Percentiles rank a stretch among this genome's conserved stretches.
These are phyloP conservation scores for Arachis stenosperma DNA, from an alignment of 306 rosid genomes.

Conservation along the genomic window DNA sequence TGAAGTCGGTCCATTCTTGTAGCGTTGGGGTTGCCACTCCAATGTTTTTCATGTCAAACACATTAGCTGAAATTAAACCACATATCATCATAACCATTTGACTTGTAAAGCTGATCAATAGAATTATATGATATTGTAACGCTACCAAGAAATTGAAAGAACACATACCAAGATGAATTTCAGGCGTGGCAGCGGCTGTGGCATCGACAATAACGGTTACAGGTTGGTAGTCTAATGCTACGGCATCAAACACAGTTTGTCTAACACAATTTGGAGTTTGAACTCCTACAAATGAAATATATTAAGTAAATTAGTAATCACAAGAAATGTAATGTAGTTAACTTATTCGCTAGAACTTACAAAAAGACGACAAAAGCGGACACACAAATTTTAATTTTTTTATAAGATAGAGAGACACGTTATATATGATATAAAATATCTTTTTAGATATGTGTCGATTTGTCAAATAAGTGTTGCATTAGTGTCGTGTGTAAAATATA, in stretches of 20 bases:
- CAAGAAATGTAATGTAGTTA: constrained; percentile 5
- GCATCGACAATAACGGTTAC: constrained; percentile 80
- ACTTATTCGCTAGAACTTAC: too few relatives aligned
- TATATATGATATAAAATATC: too few relatives aligned
- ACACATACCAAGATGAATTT: constrained; percentile 64
- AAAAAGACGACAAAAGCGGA: too few relatives aligned
- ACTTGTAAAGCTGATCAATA: not conserved
- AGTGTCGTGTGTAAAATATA: too few relatives aligned
- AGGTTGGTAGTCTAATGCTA: constrained; percentile 74
- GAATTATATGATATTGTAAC: not conserved
- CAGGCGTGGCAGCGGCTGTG: constrained; percentile 87
- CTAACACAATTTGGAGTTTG: constrained; percentile 97
- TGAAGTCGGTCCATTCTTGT: constrained; percentile 62
- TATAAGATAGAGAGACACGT: too few relatives aligned
- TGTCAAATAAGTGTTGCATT: too few relatives aligned
- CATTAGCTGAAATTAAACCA: constrained; percentile 65
- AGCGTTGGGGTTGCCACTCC: constrained; percentile 71
- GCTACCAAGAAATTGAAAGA: constrained; percentile 23
- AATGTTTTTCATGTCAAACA: constrained; percentile 78
- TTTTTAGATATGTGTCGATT: too few relatives aligned
- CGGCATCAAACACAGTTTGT: constrained; percentile 90
- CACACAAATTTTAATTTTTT: too few relatives aligned
- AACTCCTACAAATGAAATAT: constrained; percentile 59
- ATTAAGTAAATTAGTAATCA: constrained; percentile 27
- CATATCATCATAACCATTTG: constrained; percentile 3